Percentiles rank a stretch among this genome's conserved stretches.
Conservation (phyloP, 257 asterid genomes). For the Capsicum rhomboideum region DNA sequence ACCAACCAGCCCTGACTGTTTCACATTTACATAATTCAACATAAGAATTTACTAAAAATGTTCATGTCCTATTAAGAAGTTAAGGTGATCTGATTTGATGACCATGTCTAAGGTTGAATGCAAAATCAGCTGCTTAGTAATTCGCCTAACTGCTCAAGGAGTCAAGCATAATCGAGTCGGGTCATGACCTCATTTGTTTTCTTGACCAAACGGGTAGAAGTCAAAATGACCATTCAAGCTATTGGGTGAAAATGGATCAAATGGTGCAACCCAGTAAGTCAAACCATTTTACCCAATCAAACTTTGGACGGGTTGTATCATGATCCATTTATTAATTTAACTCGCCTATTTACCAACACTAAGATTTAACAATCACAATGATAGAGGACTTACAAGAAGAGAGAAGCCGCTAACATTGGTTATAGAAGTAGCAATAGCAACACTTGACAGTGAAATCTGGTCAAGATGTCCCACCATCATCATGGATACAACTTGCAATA, state of each 20-base stretch:
- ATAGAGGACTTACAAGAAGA: conserved; percentile 14
- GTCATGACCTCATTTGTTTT: background rate
- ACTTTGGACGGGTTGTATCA: background rate
- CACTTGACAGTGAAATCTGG: conserved; percentile 25
- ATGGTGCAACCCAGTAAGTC: too few species aligned
- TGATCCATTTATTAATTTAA: background rate
- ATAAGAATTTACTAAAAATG: too few species aligned
- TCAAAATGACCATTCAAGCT: background rate
- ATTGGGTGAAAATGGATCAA: background rate
- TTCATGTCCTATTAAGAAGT: background rate
- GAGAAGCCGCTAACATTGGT: conserved; percentile 39
- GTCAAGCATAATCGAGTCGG: too few species aligned
- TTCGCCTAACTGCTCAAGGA: background rate
- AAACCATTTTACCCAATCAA: background rate
- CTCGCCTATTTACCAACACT: too few species aligned
- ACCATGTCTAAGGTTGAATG: background rate
- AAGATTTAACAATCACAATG: background rate
- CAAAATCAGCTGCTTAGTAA: background rate
- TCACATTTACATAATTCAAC: background rate
- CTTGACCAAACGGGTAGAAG: background rate
- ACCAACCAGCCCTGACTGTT: conserved; percentile 47
- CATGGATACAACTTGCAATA: conserved; percentile 32
- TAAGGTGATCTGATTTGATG: background rate
- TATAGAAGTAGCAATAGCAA: conserved; percentile 37
- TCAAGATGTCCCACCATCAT: conserved; percentile 51